Evolutionary conservation across 1,284 basidiomycete species (phyloP), one percentile per base, ranked within the genome.

Genomic region (Cryptococcus sp.): DNA sequence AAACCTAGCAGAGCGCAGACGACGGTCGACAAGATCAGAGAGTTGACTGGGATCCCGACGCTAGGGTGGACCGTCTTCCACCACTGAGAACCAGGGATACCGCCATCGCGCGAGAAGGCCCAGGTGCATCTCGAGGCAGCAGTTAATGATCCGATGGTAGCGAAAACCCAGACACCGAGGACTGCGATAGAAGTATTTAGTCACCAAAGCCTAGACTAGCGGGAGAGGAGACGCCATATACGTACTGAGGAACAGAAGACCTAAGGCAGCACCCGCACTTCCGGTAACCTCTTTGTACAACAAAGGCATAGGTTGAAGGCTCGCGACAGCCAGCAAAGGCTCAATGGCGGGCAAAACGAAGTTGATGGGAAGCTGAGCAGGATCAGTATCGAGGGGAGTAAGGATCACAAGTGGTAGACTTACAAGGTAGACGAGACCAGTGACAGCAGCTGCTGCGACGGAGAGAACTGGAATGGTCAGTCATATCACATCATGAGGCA

Each of bases 121-220:
- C 79, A 81, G 7, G 77, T 77, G 59, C 76, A 78, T 19, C 80
- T 72, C 13, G 77, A 78, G 13, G 79, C 78, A 7, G 80, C 80
- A 20, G 81, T 81, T 16, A 81, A 67, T 8, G 78, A 77, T 3
- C 81, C 81, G 47, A 82, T 75, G 5, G 77, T 71, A 3, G 81
- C 80, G 58, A 82, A 81, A 35, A 78, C 62, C 67, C 78, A 80
- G 55, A 82, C 79, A 22, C 79, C 80, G 45, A 82, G 73, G 58
- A 82, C 71, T 71, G 50, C 30, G 16, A 30, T 22, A 38, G 5
- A 19, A 16, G 35, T 22, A 39, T n/a, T 30, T 10, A 13, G 25
- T 35, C 27, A 47, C 10, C 51, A 16, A 27, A 38, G n/a, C 25
- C 5, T 46, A 10, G 20, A 45, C 20, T 15, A 45, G 50, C 49